Percentiles rank a stretch among this genome's conserved stretches.
phyloP scores from a whole-genome alignment of 2,329 filamentous ascomycete genomes.

The Fusarium virguliforme region DNA sequence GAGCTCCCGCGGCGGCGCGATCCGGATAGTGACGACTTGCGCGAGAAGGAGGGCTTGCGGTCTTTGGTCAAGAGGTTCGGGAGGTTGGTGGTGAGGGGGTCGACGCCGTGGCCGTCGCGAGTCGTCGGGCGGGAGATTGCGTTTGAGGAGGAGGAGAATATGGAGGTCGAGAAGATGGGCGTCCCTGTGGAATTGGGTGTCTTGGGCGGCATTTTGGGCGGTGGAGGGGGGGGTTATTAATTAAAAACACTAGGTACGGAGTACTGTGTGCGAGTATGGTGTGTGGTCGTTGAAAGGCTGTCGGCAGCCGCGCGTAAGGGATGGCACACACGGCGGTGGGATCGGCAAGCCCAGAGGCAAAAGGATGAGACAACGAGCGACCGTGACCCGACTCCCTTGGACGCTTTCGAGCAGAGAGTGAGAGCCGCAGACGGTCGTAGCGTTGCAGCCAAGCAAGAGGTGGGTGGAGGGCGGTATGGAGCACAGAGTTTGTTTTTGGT shows the following conservation, averaged over 20 bases:
- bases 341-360: slow-evolving; percentile 27
- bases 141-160: slow-evolving; percentile 55
- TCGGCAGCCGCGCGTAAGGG: slow-evolving; percentile 27
- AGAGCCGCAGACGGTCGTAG: slow-evolving; percentile 33
- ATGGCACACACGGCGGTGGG: slow-evolving; percentile 24
- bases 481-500: background rate
- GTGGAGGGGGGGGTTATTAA: slow-evolving; percentile 2
- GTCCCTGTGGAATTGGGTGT: slow-evolving; percentile 50
- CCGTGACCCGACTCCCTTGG: background rate
- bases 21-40: slow-evolving; percentile 69
- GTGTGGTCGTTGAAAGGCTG: slow-evolving; percentile 9
- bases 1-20: slow-evolving; percentile 61
- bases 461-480: slow-evolving; percentile 12
- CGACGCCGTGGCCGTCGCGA: slow-evolving; percentile 57
- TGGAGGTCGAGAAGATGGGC: slow-evolving; percentile 58
- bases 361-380: slow-evolving; percentile 21
- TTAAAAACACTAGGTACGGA: background rate
- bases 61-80: slow-evolving; percentile 60
- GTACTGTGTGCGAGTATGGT: slow-evolving; percentile 56
- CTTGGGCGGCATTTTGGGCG: slow-evolving; percentile 46
- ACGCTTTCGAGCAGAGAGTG: slow-evolving; percentile 20
- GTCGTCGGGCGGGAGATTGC: slow-evolving; percentile 56
- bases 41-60: slow-evolving; percentile 68
- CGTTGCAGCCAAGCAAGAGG: slow-evolving; percentile 29
- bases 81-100: slow-evolving; percentile 45